Evolutionary conservation across 106 monocot species (phyloP).

Genomic region (Dioscorea dumetorum): DNA sequence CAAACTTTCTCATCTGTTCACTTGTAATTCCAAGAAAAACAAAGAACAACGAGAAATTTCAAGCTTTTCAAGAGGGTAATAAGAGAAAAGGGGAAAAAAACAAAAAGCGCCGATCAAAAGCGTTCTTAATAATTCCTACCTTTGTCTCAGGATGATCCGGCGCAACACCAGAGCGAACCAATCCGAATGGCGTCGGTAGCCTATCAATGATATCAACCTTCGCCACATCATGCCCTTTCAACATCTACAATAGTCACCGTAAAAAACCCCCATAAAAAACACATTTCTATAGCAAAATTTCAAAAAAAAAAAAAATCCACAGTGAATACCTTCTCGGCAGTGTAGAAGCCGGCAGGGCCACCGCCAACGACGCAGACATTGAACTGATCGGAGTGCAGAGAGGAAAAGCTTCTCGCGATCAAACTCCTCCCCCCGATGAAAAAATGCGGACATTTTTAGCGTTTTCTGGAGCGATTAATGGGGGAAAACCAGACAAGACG

Average conservation of each 20-base stretch:
- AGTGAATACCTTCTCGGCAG: constrained; percentile 68
- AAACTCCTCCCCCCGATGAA: too few species aligned
- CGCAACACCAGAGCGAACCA: constrained; percentile 93
- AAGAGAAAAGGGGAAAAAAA: neutral
- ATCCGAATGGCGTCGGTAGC: constrained; percentile 84
- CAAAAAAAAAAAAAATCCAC: too few species aligned
- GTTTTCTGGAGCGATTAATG: too few species aligned
- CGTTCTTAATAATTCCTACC: constrained; percentile 22
- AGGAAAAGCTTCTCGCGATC: neutral
- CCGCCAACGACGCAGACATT: constrained; percentile 82
- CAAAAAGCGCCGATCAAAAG: neutral
- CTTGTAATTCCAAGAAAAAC: too few species aligned
- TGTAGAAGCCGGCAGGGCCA: constrained; percentile 93
- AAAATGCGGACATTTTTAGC: too few species aligned
- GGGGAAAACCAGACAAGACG: too few species aligned
- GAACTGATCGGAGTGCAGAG: neutral
- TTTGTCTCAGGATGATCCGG: constrained; percentile 99
- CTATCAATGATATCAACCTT: constrained; percentile 88
- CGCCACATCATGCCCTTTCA: constrained; percentile 65
- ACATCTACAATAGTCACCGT: constrained; percentile 29
- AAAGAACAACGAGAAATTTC: too few species aligned
- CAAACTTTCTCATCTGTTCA: too few species aligned
- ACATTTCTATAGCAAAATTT: too few species aligned
- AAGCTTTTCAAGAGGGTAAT: too few species aligned
- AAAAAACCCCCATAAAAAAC: too few species aligned